Conservation (phyloP, 768 basidiomycete genomes). For the Mycena kentingensis region DNA sequence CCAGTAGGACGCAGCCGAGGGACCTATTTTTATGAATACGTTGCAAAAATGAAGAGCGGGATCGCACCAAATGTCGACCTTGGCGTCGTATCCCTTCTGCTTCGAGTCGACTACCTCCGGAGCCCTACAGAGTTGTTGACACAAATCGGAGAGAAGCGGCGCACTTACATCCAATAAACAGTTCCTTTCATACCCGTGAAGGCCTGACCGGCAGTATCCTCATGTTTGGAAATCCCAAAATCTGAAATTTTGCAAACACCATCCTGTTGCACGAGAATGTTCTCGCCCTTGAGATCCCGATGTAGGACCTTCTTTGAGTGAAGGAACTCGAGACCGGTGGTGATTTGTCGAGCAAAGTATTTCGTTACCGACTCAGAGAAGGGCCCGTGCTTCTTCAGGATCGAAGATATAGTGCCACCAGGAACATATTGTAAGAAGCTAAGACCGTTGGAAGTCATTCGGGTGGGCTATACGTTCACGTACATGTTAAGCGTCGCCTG, state of each 20-base stretch:
- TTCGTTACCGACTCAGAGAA: constrained; percentile 86
- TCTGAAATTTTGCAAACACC: constrained; percentile 94
- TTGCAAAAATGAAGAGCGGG: too few species aligned
- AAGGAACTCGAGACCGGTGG: constrained; percentile 84
- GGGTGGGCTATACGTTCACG: constrained; percentile 27
- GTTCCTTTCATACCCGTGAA: constrained; percentile 86
- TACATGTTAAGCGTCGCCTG: constrained; percentile 77
- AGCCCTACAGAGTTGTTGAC: constrained; percentile 51
- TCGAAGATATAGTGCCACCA: constrained; percentile 86
- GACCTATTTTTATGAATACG: too few species aligned
- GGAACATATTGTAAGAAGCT: constrained; percentile 97
- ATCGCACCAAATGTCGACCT: constrained; percentile 92
- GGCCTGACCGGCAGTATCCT: constrained; percentile 69
- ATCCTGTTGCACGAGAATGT: constrained; percentile 83
- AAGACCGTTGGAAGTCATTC: not conserved
- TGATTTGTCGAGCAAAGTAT: constrained; percentile 83
- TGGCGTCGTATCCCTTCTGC: constrained; percentile 82
- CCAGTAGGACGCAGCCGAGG: constrained; percentile 86
- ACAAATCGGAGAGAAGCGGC: too few species aligned
- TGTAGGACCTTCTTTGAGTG: constrained; percentile 86
- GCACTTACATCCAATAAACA: constrained; percentile 75
- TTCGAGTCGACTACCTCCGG: constrained; percentile 78
- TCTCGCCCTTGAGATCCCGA: constrained; percentile 91
- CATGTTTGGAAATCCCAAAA: constrained; percentile 94
- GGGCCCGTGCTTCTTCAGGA: constrained; percentile 74